Evolutionary conservation across 768 basidiomycete genomes (phyloP).

Genomic region (Podaxis sp.): DNA sequence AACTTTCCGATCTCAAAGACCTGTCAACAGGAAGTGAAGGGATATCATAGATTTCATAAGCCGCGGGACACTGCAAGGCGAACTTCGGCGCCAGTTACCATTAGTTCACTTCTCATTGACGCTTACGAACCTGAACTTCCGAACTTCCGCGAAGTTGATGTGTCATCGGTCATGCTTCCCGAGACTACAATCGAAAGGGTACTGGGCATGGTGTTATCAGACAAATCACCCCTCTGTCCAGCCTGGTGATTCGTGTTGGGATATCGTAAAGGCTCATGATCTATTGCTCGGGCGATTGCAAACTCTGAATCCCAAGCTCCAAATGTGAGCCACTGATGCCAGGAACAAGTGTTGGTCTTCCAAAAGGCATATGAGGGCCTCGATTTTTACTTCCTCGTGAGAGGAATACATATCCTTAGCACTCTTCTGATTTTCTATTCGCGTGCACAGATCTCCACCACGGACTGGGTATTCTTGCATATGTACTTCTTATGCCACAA

Average conservation of each 20-base stretch:
- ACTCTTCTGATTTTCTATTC: not conserved
- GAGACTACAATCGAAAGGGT: too few species aligned
- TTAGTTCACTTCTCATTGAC: too few species aligned
- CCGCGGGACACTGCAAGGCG: too few species aligned
- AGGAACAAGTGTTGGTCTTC: constrained; percentile 60
- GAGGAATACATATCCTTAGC: not conserved
- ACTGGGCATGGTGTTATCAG: too few species aligned
- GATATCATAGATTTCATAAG: too few species aligned
- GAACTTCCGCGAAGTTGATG: too few species aligned
- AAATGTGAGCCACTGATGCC: constrained; percentile 59
- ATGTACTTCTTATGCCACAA: not conserved
- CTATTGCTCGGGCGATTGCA: constrained; percentile 52
- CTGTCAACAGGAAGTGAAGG: too few species aligned
- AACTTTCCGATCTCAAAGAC: too few species aligned
- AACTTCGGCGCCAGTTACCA: too few species aligned
- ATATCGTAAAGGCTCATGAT: constrained; percentile 48
- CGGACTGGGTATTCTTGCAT: not conserved
- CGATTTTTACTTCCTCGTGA: not conserved
- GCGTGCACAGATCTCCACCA: not conserved
- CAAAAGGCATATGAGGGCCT: constrained; percentile 21
- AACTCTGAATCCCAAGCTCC: constrained; percentile 50
- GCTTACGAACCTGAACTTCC: too few species aligned
- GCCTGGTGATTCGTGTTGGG: constrained; percentile 69
- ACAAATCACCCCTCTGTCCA: constrained; percentile 22
- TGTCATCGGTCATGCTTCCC: too few species aligned